Conservation (phyloP, 371 early-diverging fungal species). For the Mucor racemosus region DNA sequence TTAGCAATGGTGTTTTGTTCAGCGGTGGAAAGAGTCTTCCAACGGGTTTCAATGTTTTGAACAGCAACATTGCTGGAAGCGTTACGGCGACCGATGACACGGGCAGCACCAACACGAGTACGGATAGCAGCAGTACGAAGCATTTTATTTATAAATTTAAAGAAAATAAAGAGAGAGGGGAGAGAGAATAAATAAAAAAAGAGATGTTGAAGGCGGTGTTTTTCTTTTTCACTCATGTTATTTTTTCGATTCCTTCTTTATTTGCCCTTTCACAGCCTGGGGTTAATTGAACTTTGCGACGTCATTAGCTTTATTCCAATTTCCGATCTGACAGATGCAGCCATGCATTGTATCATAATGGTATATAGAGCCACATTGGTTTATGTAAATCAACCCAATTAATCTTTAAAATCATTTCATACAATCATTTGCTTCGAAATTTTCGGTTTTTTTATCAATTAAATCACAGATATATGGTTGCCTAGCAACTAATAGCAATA, state of each 20-base stretch:
- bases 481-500: no score
- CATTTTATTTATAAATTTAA: slow-evolving; percentile 29
- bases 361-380: not conserved
- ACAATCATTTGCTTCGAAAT: not conserved
- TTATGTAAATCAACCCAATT: not conserved
- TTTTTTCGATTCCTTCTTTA: slow-evolving; percentile 5
- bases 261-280: slow-evolving; percentile 5
- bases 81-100: slow-evolving; percentile 49
- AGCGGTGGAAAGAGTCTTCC: slow-evolving; percentile 83
- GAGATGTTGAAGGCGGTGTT: slow-evolving; percentile 10
- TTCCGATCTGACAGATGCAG: slow-evolving; percentile 3
- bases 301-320: slow-evolving; percentile 4
- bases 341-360: not conserved
- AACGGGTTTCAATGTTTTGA: slow-evolving; percentile 77
- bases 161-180: slow-evolving; percentile 29
- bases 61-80: slow-evolving; percentile 65
- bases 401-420: not conserved
- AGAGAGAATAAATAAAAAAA: slow-evolving; percentile 15
- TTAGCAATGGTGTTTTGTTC: slow-evolving; percentile 87
- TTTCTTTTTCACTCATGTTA: not conserved
- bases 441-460: no score
- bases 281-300: slow-evolving; percentile 4
- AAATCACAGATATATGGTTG: no score
- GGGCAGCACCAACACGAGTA: slow-evolving; percentile 40
- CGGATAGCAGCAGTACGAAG: slow-evolving; percentile 49